Evolutionary conservation across 768 basidiomycete genomes (phyloP).

Genomic region (Melanogaster broomeanus): DNA sequence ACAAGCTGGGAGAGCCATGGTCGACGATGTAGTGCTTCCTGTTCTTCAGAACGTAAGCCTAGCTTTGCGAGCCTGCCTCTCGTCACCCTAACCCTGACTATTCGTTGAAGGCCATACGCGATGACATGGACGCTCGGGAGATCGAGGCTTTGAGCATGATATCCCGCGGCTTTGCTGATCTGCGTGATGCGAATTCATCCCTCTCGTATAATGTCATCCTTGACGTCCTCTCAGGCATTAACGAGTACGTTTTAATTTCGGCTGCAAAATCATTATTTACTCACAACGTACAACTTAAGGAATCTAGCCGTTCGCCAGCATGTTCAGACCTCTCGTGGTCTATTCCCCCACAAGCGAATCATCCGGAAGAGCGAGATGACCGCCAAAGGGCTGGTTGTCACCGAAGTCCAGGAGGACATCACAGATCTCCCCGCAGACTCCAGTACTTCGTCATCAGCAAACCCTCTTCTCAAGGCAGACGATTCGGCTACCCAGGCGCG

Average conservation of each 20-base stretch:
- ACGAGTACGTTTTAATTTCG: slow-evolving; percentile 63
- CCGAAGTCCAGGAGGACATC: slow-evolving; percentile 78
- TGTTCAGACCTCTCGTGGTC: slow-evolving; percentile 73
- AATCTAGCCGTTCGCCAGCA: slow-evolving; percentile 79
- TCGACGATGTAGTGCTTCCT: slow-evolving; percentile 86
- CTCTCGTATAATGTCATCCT: slow-evolving; percentile 87
- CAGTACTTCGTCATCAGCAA: slow-evolving; percentile 28
- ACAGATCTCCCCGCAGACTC: slow-evolving; percentile 46
- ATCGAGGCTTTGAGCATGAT: slow-evolving; percentile 90
- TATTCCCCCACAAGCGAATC: slow-evolving; percentile 82
- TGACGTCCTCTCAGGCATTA: slow-evolving; percentile 87
- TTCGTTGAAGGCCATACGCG: slow-evolving; percentile 57
- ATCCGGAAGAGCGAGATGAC: slow-evolving; percentile 86
- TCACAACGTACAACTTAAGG: slow-evolving; percentile 41
- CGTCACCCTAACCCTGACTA: slow-evolving; percentile 6
- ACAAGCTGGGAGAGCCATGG: slow-evolving; percentile 67
- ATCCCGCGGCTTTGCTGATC: slow-evolving; percentile 83
- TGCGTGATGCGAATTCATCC: slow-evolving; percentile 80
- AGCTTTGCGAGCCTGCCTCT: not conserved
- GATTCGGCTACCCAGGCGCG: slow-evolving; percentile 47
- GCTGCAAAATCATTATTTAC: slow-evolving; percentile 1
- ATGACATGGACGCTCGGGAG: slow-evolving; percentile 87
- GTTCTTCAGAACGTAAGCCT: slow-evolving; percentile 68
- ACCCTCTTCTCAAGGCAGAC: slow-evolving; percentile 32
- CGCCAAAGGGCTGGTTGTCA: slow-evolving; percentile 77